A percentile compares a stretch with the other conserved stretches of the same genome.
phyloP scores from a whole-genome alignment of 1,139 yeast genomes.

The Hyphopichia burtonii region DNA sequence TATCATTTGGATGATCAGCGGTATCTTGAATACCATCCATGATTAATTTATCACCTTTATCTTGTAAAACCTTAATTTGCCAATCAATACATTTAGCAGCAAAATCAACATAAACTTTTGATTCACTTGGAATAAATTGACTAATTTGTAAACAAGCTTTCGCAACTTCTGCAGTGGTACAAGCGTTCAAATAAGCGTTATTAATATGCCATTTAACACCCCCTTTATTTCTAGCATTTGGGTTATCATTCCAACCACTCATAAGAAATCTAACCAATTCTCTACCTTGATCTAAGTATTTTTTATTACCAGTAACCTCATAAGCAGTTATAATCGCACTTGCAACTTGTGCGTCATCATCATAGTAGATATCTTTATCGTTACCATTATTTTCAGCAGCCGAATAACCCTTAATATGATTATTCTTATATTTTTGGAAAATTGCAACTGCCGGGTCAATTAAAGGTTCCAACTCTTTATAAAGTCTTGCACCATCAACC shows the following conservation, averaged over 20 bases:
- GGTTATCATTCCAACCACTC: conserved; percentile 62
- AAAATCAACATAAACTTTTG: conserved; percentile 45
- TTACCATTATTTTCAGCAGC: conserved; percentile 59
- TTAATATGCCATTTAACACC: conserved; percentile 69
- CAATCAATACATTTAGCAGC: conserved; percentile 57
- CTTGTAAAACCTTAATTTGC: conserved; percentile 53
- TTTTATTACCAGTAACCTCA: conserved; percentile 61
- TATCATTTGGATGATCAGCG: conserved; percentile 43
- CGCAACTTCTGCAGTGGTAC: conserved; percentile 73
- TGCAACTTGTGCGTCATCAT: conserved; percentile 76
- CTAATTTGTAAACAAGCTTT: conserved; percentile 63
- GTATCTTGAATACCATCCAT: conserved; percentile 62
- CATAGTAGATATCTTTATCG: conserved; percentile 67
- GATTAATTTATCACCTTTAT: conserved; percentile 55
- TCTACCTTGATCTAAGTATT: conserved; percentile 55
- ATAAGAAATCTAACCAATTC: conserved; percentile 61
- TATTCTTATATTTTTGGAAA: conserved; percentile 54
- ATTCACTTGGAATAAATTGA: conserved; percentile 49
- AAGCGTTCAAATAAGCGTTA: conserved; percentile 60
- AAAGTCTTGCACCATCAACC: conserved; percentile 60
- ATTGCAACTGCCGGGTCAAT: conserved; percentile 53
- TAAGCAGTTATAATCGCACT: conserved; percentile 66
- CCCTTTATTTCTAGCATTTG: conserved; percentile 46
- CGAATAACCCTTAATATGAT: conserved; percentile 50
- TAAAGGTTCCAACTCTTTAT: conserved; percentile 55